A percentile compares a stretch with the other conserved stretches of the same genome.
These are phyloP conservation scores for Auricularia heimuer DNA, from an alignment of 768 basidiomycete genomes.

Conservation along the genomic window DNA sequence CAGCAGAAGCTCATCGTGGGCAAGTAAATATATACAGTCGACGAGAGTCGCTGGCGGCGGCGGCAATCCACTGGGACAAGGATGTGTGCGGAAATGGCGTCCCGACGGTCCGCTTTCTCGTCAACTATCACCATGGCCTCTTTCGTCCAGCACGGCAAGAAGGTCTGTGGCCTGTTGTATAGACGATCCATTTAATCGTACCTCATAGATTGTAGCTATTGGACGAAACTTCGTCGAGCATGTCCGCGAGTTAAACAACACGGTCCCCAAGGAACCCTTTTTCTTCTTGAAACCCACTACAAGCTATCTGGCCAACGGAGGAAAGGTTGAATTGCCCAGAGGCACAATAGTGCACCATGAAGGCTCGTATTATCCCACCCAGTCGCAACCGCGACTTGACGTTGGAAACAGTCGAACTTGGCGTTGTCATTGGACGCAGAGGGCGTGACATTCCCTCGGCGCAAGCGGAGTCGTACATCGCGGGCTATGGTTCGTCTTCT, in stretches of 20 bases:
- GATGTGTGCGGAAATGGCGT: too few relatives aligned
- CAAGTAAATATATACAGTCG: too few relatives aligned
- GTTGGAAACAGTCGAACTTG: conserved; percentile 71
- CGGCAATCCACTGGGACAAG: too few relatives aligned
- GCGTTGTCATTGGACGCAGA: conserved; percentile 84
- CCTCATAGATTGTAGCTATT: conserved; percentile 77
- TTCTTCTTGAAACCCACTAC: conserved; percentile 98
- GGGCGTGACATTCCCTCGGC: conserved; percentile 73
- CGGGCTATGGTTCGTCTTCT: conserved; percentile 70
- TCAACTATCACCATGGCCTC: conserved; percentile 14
- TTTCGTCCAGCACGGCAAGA: conserved; percentile 38
- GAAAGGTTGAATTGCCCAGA: conserved; percentile 73
- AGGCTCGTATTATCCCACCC: conserved; percentile 36
- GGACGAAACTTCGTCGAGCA: conserved; percentile 92
- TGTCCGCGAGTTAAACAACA: conserved; percentile 84
- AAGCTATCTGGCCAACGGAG: conserved; percentile 71
- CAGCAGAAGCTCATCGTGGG: too few relatives aligned
- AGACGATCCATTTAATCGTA: neutral
- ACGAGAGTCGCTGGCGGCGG: too few relatives aligned
- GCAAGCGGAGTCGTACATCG: conserved; percentile 68
- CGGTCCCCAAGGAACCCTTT: conserved; percentile 88
- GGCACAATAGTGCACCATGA: conserved; percentile 87
- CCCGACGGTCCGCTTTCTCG: too few relatives aligned
- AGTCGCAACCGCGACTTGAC: neutral
- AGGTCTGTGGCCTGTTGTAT: conserved; percentile 20